A percentile compares a stretch with the other conserved stretches of the same genome.
Conservation (phyloP, 2,329 filamentous ascomycete species). For the Parafenestella ontariensis region DNA sequence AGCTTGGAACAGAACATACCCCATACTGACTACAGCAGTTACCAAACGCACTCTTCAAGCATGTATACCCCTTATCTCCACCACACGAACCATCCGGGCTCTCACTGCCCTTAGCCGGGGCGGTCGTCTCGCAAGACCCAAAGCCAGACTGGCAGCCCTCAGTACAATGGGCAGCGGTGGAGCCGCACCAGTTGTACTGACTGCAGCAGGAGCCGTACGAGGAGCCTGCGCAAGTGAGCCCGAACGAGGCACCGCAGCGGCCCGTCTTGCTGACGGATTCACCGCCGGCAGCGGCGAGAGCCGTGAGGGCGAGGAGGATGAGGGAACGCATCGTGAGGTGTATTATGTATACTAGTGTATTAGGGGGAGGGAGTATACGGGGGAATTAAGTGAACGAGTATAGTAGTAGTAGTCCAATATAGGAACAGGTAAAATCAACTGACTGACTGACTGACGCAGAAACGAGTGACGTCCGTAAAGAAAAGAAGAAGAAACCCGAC, state of each 20-base stretch:
- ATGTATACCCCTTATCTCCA: conserved; percentile 1
- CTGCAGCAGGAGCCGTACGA: conserved; percentile 53
- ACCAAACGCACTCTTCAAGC: not conserved
- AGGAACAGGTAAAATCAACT: not conserved
- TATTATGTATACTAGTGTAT: not conserved
- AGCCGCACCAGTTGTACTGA: conserved; percentile 47
- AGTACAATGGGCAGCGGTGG: conserved; percentile 23
- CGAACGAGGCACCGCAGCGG: not conserved
- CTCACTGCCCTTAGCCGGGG: not conserved
- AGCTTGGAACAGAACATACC: no score
- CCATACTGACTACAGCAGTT: conserved; percentile 49
- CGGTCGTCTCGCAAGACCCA: conserved; percentile 17
- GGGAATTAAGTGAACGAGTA: not conserved
- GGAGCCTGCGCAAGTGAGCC: conserved; percentile 22
- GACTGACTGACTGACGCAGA: not conserved
- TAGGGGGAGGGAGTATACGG: not conserved
- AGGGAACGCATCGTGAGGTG: not conserved
- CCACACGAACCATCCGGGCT: not conserved
- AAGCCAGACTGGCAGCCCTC: conserved; percentile 30
- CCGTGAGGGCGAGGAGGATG: conserved; percentile 1
- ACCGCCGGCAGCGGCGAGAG: not conserved
- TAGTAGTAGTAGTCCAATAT: not conserved
- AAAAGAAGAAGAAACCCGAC: no score
- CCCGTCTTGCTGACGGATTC: not conserved
- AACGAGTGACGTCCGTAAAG: not conserved